Conservation (phyloP, 176 grass and related monocot genomes). For the Oryza australiensis region DNA sequence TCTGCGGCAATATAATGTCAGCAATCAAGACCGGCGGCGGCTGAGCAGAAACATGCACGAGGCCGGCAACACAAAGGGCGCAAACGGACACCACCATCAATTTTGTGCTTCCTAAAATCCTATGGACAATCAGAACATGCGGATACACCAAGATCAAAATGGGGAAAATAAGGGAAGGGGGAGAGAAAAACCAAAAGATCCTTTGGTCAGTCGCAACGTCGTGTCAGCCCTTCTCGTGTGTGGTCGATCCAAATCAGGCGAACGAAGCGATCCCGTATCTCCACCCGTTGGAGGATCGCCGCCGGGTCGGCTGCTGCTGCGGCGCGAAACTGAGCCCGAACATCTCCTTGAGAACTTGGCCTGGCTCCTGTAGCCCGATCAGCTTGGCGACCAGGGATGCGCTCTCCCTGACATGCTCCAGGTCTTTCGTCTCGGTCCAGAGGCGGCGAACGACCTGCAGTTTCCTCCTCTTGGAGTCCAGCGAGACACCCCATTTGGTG, state of each 20-base stretch:
- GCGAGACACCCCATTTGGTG: conserved; percentile 74
- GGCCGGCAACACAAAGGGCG: conserved; percentile 17
- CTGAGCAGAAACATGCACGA: conserved; percentile 18
- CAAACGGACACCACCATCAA: background rate
- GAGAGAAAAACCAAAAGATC: background rate
- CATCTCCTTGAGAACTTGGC: conserved; percentile 86
- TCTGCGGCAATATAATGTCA: conserved; percentile 22
- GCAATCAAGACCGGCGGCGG: conserved; percentile 18
- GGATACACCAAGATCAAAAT: background rate
- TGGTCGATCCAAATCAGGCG: conserved; percentile 37
- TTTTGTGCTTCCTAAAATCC: conserved; percentile 1
- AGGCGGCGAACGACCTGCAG: conserved; percentile 65
- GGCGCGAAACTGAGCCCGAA: conserved; percentile 88
- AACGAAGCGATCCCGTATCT: conserved; percentile 62
- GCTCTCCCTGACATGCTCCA: conserved; percentile 86
- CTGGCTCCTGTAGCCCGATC: conserved; percentile 75
- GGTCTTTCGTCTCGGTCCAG: conserved; percentile 65
- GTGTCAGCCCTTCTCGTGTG: background rate
- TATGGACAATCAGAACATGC: conserved; percentile 14
- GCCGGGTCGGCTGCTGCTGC: conserved; percentile 48
- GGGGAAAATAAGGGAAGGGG: too few species aligned
- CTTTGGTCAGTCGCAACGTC: conserved; percentile 41
- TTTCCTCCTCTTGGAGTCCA: conserved; percentile 86
- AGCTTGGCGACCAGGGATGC: conserved; percentile 71
- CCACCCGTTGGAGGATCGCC: conserved; percentile 73